phyloP scores from a whole-genome alignment of 2,329 filamentous ascomycete genomes.

The Didymella lethalis region DNA sequence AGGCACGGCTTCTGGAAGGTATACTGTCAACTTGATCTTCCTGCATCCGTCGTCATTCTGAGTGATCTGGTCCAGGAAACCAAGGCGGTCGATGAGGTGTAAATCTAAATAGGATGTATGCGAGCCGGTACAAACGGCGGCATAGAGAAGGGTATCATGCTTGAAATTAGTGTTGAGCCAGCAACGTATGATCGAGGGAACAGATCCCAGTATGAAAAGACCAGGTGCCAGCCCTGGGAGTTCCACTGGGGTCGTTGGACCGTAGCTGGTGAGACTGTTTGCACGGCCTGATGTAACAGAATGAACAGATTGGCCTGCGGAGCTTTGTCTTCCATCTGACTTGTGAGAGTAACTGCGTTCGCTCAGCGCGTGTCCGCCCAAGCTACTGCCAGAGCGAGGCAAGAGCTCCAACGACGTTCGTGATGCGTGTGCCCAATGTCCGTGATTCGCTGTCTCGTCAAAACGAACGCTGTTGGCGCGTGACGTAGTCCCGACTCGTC shows the following conservation, averaged over 20 bases:
- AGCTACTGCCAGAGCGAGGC: slow-evolving; percentile 78
- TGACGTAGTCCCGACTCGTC: slow-evolving; percentile 84
- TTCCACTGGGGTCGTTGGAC: slow-evolving; percentile 79
- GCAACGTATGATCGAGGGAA: slow-evolving; percentile 93
- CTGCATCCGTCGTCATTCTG: slow-evolving; percentile 70
- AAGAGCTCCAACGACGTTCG: slow-evolving; percentile 85
- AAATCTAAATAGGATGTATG: slow-evolving; percentile 84
- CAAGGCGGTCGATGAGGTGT: slow-evolving; percentile 76
- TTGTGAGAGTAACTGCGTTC: slow-evolving; percentile 94
- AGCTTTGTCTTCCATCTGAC: slow-evolving; percentile 94
- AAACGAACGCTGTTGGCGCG: slow-evolving; percentile 97
- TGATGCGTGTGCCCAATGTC: slow-evolving; percentile 84
- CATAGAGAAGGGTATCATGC: slow-evolving; percentile 87
- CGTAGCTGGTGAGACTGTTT: slow-evolving; percentile 74
- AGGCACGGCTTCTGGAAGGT: slow-evolving; percentile 88
- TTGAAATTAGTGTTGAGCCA: slow-evolving; percentile 93
- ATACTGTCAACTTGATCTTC: slow-evolving; percentile 80
- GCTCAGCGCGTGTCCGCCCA: slow-evolving; percentile 81
- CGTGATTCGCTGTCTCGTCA: slow-evolving; percentile 92
- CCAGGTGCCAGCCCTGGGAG: slow-evolving; percentile 81
- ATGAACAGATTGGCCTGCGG: slow-evolving; percentile 81
- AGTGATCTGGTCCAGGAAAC: slow-evolving; percentile 71
- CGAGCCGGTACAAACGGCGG: slow-evolving; percentile 89
- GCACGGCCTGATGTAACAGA: slow-evolving; percentile 81
- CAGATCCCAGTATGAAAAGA: slow-evolving; percentile 83